These are phyloP conservation scores for Pythium dissimile DNA, from an alignment of 352 stramenopile genomes.

Conservation along the genomic window DNA sequence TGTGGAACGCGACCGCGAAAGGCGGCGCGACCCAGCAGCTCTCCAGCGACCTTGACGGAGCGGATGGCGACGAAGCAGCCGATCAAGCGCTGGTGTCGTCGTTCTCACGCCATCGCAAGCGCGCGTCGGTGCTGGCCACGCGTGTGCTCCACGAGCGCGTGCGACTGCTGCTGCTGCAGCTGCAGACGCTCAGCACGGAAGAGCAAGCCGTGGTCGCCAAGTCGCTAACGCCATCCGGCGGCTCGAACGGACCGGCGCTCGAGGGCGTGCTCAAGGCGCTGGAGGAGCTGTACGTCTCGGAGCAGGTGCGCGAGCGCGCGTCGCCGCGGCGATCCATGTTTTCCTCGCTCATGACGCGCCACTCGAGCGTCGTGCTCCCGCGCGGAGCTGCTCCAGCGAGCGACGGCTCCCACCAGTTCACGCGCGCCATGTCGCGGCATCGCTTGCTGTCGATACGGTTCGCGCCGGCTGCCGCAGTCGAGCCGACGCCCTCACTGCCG, in stretches of 20 bases:
- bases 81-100: not conserved
- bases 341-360: constrained; percentile 7
- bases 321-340: constrained; percentile 16
- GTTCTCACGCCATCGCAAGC: constrained; percentile 19
- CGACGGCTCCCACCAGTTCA: not conserved
- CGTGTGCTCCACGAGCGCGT: constrained; percentile 64
- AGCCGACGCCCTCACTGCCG: too few relatives aligned
- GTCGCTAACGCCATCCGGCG: constrained; percentile 17
- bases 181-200: constrained; percentile 48
- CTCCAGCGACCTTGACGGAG: not conserved
- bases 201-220: constrained; percentile 41
- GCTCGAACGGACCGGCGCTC: constrained; percentile 18
- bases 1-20: constrained; percentile 62
- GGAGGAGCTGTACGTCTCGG: constrained; percentile 57
- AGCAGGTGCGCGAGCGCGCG: constrained; percentile 39
- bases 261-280: constrained; percentile 44
- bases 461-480: not conserved
- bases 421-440: not conserved
- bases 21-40: constrained; percentile 14
- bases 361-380: constrained; percentile 12
- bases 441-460: constrained; percentile 6
- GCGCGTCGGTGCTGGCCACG: constrained; percentile 36
- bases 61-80: not conserved
- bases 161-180: constrained; percentile 43
- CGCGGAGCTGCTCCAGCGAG: not conserved